phyloP scores from a whole-genome alignment of 2,329 filamentous ascomycete genomes.

The Cordyceps cateniannulata region DNA sequence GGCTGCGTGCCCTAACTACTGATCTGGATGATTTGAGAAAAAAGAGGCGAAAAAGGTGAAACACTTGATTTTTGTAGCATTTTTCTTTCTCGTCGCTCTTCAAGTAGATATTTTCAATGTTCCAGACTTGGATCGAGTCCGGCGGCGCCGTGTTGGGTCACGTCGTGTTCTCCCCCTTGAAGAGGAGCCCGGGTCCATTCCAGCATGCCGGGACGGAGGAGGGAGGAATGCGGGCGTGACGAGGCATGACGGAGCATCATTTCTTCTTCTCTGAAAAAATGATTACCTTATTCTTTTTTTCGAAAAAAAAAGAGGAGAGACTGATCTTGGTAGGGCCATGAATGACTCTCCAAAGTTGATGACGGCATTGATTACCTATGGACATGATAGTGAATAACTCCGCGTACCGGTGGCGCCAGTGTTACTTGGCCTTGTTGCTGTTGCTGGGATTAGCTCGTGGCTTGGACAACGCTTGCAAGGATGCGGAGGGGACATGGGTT shows the following conservation, averaged over 20 bases:
- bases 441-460: not conserved
- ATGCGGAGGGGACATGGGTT: not conserved
- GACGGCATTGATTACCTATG: constrained; percentile 1
- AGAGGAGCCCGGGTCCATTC: constrained; percentile 1
- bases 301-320: not conserved
- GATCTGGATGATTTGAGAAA: not conserved
- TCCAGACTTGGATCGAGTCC: not conserved
- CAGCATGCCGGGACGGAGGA: not conserved
- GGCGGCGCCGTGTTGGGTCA: not conserved
- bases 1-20: not conserved
- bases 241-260: too few relatives aligned
- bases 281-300: not conserved
- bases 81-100: not conserved
- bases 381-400: not conserved
- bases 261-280: not conserved
- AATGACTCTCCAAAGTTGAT: too few relatives aligned
- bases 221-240: not conserved
- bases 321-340: too few relatives aligned
- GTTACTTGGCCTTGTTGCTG: not conserved
- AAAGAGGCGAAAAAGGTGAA: not conserved
- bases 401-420: not conserved
- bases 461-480: constrained; percentile 4
- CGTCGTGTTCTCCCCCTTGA: not conserved
- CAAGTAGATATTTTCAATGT: not conserved
- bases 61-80: not conserved